These are phyloP conservation scores for Adansonia grandidieri DNA, from an alignment of 441 rosid species.

Conservation along the genomic window DNA sequence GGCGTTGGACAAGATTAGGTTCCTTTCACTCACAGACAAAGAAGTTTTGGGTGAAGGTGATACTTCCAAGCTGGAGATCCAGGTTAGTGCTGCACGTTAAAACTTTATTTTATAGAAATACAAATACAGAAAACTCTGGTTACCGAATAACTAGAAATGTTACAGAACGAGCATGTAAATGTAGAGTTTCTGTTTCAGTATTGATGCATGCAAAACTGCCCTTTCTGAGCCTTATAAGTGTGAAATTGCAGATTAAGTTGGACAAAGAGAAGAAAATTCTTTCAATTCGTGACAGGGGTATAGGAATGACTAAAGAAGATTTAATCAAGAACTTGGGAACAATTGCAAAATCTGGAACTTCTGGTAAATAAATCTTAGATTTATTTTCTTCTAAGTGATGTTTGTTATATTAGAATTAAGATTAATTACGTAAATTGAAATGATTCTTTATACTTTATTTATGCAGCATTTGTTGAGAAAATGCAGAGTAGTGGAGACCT, in stretches of 20 bases:
- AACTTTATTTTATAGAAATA: neutral
- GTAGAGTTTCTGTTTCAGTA: neutral
- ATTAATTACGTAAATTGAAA: neutral
- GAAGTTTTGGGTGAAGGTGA: slow-evolving; percentile 97
- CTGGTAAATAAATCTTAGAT: neutral
- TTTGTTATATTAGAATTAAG: neutral
- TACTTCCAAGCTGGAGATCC: slow-evolving; percentile 85
- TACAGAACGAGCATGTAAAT: neutral
- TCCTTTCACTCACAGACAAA: slow-evolving; percentile 89
- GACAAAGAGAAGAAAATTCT: slow-evolving; percentile 7
- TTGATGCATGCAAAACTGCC: neutral
- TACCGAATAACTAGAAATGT: neutral
- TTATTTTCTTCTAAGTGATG: neutral
- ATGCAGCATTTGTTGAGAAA: slow-evolving; percentile 90
- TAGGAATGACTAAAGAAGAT: slow-evolving; percentile 6
- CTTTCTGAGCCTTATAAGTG: neutral
- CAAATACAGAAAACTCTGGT: neutral
- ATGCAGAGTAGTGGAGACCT: slow-evolving; percentile 95
- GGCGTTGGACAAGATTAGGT: slow-evolving; percentile 94
- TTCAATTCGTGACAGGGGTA: neutral
- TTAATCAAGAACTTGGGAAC: slow-evolving; percentile 11
- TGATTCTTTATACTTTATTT: slow-evolving; percentile 11
- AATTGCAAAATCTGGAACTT: slow-evolving; percentile 16
- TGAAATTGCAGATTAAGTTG: neutral
- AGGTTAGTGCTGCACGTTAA: slow-evolving; percentile 49